Evolutionary conservation across 1,284 basidiomycete species (phyloP).

Genomic region (Lentinus polychrous): DNA sequence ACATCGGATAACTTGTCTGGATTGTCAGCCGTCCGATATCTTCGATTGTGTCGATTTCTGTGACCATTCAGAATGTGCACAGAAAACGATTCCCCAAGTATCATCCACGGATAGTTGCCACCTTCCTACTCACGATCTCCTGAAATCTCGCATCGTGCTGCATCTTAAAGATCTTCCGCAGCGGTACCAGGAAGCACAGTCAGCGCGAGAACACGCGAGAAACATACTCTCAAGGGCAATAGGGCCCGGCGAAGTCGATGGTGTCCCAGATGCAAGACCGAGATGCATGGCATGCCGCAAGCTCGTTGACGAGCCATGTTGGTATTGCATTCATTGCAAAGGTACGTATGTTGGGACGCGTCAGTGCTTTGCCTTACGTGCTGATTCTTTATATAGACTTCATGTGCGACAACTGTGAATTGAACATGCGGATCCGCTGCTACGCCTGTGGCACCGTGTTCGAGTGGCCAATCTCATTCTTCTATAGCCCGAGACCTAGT

Average conservation of each 20-base stretch:
- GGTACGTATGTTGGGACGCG: not conserved
- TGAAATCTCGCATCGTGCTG: not conserved
- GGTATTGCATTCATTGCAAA: conserved; percentile 3
- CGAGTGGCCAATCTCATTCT: no score
- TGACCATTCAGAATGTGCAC: not conserved
- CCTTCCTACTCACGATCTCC: not conserved
- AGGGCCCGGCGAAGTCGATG: no score
- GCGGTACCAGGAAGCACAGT: not conserved
- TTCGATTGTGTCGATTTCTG: conserved; percentile 2
- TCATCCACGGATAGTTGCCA: not conserved
- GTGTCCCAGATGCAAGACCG: no score
- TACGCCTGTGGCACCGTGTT: no score
- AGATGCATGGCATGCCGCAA: not conserved
- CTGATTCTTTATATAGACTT: no score
- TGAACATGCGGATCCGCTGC: no score
- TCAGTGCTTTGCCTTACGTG: no score
- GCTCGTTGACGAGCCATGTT: not conserved
- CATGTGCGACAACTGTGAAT: no score
- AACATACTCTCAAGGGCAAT: no score
- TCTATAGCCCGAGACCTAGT: no score
- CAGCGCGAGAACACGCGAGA: not conserved
- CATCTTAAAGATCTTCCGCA: not conserved
- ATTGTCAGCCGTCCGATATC: not conserved
- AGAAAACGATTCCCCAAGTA: no score
- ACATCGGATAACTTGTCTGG: not conserved